Conservation (phyloP, 2,329 filamentous ascomycete genomes). For the Arachnomyces sp. region DNA sequence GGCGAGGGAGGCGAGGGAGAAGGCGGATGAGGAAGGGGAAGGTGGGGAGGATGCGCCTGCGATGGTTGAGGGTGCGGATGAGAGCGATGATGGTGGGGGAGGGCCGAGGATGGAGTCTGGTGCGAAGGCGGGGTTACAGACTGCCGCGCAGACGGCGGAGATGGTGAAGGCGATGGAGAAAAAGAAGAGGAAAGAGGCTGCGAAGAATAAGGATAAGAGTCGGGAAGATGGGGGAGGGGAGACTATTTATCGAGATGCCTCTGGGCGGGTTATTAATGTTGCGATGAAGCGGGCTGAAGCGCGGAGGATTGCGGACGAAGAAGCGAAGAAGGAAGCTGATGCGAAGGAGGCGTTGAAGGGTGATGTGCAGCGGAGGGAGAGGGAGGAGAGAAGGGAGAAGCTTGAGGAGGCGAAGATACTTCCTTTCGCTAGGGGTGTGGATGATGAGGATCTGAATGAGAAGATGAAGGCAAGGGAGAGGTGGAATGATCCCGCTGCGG, state of each 20-base stretch:
- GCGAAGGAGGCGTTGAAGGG: conserved; percentile 67
- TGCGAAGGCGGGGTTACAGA: conserved; percentile 78
- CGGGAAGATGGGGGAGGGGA: conserved; percentile 5
- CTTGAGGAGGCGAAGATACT: conserved; percentile 76
- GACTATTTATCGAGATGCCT: conserved; percentile 72
- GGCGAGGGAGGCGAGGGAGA: conserved; percentile 55
- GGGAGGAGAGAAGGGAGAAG: conserved; percentile 55
- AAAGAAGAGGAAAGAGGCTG: conserved; percentile 4
- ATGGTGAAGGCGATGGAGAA: conserved; percentile 52
- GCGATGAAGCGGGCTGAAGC: conserved; percentile 83
- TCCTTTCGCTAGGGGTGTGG: conserved; percentile 67
- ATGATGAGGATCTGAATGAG: conserved; percentile 78
- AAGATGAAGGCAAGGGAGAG: conserved; percentile 67
- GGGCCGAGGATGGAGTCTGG: conserved; percentile 73
- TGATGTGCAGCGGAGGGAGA: conserved; percentile 69
- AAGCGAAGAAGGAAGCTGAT: conserved; percentile 54
- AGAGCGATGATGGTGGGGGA: conserved; percentile 26
- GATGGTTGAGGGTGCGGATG: conserved; percentile 28
- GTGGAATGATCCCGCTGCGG: conserved; percentile 92
- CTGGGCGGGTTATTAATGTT: conserved; percentile 86
- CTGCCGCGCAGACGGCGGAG: conserved; percentile 65
- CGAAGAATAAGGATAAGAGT: conserved; percentile 1
- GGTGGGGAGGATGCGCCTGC: conserved; percentile 43
- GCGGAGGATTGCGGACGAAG: conserved; percentile 67
- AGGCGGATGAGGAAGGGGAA: conserved; percentile 32